Conservation (phyloP, 495 filamentous ascomycete species). For the Cercophora scortea region DNA sequence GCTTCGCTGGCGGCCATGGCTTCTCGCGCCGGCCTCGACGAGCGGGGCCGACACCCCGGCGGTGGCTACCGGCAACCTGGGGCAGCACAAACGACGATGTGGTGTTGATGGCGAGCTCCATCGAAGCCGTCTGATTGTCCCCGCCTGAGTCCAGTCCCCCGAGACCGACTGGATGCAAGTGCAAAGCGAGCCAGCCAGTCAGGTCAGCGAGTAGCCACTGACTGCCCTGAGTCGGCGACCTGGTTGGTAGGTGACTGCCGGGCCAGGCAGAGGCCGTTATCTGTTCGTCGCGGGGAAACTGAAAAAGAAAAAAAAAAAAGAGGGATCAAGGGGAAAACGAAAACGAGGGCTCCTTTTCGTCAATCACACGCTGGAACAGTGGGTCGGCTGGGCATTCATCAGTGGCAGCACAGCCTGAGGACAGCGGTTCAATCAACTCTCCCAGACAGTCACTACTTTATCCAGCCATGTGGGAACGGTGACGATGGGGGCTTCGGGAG, state of each 20-base stretch:
- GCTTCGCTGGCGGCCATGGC: constrained; percentile 25
- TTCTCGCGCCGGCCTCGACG: constrained; percentile 26
- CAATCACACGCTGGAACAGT: no score
- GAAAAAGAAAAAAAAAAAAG: no score
- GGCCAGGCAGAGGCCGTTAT: no score
- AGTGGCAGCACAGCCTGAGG: background rate
- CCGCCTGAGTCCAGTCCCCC: background rate
- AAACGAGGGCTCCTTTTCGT: no score
- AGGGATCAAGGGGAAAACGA: no score
- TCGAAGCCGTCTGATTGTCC: no score
- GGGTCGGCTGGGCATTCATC: background rate
- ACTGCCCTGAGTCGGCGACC: no score
- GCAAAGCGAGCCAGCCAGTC: background rate
- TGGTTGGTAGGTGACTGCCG: no score
- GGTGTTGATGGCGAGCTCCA: background rate
- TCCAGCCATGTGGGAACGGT: background rate
- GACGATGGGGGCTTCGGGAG: constrained; percentile 1
- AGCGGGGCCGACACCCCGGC: background rate
- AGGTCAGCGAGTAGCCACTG: no score
- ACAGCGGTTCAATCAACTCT: background rate
- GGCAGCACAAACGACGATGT: background rate
- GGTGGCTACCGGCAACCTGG: background rate
- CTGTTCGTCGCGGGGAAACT: no score
- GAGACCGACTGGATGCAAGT: background rate
- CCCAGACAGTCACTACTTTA: background rate